A percentile compares a stretch with the other conserved stretches of the same genome.
phyloP scores from a whole-genome alignment of 176 grass and related monocot genomes.

The Oryza meyeriana region DNA sequence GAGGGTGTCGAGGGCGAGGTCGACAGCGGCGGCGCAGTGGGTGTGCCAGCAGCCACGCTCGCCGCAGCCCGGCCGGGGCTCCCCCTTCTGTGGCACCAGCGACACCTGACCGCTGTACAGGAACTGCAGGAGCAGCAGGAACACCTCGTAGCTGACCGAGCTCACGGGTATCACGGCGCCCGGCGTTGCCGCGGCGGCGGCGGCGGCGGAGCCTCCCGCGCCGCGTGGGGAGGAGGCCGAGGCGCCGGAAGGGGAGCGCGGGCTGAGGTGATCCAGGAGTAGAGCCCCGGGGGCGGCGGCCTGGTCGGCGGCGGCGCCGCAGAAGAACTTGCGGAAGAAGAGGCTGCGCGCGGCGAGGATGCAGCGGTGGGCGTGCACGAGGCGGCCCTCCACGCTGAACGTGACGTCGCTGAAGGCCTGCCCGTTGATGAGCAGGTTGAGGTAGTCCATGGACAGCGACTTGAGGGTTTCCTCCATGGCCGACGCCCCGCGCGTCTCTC shows the following conservation, averaged over 20 bases:
- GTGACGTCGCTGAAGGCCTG: conserved; percentile 99
- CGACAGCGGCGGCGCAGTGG: conserved; percentile 96
- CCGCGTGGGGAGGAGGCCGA: conserved; percentile 56
- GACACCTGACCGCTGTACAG: conserved; percentile 98
- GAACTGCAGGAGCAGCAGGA: conserved; percentile 95
- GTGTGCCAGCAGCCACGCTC: conserved; percentile 97
- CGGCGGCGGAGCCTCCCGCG: neutral
- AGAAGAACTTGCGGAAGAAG: conserved; percentile 99
- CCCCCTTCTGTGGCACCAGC: conserved; percentile 94
- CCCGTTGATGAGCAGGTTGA: conserved; percentile 96
- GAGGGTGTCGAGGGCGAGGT: conserved; percentile 90
- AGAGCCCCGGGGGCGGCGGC: conserved; percentile 16
- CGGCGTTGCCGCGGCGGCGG: neutral
- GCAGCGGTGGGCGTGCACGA: conserved; percentile 97
- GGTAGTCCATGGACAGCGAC: conserved; percentile 94
- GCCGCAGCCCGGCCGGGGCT: conserved; percentile 72
- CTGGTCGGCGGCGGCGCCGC: conserved; percentile 53
- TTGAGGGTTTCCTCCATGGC: conserved; percentile 95
- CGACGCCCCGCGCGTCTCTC: neutral
- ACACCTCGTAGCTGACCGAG: conserved; percentile 96
- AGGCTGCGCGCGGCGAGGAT: conserved; percentile 95
- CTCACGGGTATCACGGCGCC: conserved; percentile 73
- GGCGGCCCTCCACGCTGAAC: conserved; percentile 92
- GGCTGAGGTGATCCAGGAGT: conserved; percentile 52
- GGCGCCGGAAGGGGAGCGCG: conserved; percentile 64